Evolutionary conservation across 805 yeast species (phyloP), one percentile per base, ranked within the genome.

Genomic region (Schwanniomyces vanrijiae): DNA sequence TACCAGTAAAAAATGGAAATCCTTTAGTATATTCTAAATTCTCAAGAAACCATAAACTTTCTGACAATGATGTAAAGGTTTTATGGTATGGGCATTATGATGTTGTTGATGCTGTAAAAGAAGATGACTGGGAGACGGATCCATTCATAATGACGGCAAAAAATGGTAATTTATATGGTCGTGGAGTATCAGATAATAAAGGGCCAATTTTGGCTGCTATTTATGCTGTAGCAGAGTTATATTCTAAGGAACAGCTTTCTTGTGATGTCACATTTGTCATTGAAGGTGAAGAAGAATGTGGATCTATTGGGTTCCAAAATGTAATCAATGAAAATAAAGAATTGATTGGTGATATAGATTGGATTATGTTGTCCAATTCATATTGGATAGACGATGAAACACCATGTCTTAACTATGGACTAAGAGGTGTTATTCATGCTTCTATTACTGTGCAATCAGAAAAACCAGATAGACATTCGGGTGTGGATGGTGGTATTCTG

Each of bases 61-160:
- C 25, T 5, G 19, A 18, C 19, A 29, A 25, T 25, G 38, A 40
- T 19, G 33, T 20, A 16, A 71, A 88, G 46, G 75, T 90, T 4
- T 64, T 92, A 41, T 92, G 96, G 86, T 92, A 92, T 65, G 98
- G 96, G 1, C 99, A 92, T 71, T 92, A 94, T 61, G 99, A 92
- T 66, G 97, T 92, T 22, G 90, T 92, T 35, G 88, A 86, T 48
- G 95, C 95, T 0, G 79, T 80, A 28, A 76, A 76, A 43, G 68
- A 72, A 19, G 75, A 73, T 5, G 73, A 73, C 25, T 92, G 98
- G 97, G 62, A 72, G 7, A 80, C 94, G 0, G 84, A 86, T 51
- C 98, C 98, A 0, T 94, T 86, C 61, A 66, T 69, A 19, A 64
- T 94, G 61, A 78, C 86, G 0, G 86, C 96, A 3, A 76, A 78